A percentile compares a stretch with the other conserved stretches of the same genome.
Evolutionary conservation across 345 rosid genomes (phyloP).

Genomic region (Mercurialis annua): DNA sequence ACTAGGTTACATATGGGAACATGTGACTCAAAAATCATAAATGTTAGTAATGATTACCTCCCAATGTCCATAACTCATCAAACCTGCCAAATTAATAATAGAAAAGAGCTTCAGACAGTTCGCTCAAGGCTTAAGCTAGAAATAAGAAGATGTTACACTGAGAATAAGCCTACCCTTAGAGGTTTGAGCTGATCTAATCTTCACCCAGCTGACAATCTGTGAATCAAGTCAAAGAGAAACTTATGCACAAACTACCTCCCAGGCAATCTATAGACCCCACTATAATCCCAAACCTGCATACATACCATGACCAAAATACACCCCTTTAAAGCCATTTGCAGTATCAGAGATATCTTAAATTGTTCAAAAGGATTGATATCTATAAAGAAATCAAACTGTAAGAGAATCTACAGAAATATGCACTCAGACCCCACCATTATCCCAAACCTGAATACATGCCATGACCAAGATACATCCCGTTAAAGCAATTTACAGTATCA

Average conservation of each 20-base stretch:
- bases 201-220: slow-evolving; percentile 1
- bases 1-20: slow-evolving; percentile 5
- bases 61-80: slow-evolving; percentile 16
- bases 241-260: slow-evolving; percentile 21
- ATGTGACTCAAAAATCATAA: slow-evolving; percentile 11
- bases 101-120: slow-evolving; percentile 18
- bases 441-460: slow-evolving; percentile 30
- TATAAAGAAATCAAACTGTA: neutral
- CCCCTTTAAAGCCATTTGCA: slow-evolving; percentile 20
- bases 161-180: slow-evolving; percentile 29
- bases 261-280: slow-evolving; percentile 18
- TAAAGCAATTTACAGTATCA: slow-evolving; percentile 17
- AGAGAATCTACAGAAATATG: neutral
- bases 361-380: slow-evolving; percentile 1
- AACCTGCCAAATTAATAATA: slow-evolving; percentile 30
- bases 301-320: slow-evolving; percentile 19
- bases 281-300: slow-evolving; percentile 29
- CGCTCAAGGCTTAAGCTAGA: slow-evolving; percentile 6
- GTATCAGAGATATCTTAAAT: slow-evolving; percentile 3
- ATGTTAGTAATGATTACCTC: slow-evolving; percentile 29
- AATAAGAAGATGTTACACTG: slow-evolving; percentile 13
- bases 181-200: slow-evolving; percentile 12
- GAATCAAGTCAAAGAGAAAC: slow-evolving; percentile 11
- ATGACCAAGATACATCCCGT: slow-evolving; percentile 21
- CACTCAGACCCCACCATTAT: neutral